phyloP scores from a whole-genome alignment of 768 basidiomycete genomes.

The Mycena galericulata region DNA sequence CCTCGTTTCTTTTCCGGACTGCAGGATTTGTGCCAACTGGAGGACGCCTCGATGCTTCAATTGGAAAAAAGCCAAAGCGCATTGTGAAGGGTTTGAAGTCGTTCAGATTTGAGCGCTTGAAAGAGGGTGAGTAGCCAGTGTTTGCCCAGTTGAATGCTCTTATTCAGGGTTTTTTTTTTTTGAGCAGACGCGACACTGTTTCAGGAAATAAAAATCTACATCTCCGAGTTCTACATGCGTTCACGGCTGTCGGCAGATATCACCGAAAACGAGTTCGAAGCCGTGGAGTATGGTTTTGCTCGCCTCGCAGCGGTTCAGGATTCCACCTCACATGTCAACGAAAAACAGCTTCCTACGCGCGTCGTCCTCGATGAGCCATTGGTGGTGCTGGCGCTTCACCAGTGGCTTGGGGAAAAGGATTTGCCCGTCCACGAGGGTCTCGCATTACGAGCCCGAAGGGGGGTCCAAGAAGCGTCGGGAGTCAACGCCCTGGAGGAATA shows the following conservation, averaged over 20 bases:
- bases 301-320: neutral
- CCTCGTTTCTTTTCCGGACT: neutral
- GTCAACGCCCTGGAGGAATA: neutral
- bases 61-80: neutral
- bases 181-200: neutral
- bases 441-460: neutral
- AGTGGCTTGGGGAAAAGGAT: neutral
- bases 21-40: neutral
- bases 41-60: neutral
- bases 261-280: neutral
- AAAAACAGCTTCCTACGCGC: neutral
- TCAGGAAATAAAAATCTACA: neutral
- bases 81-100: neutral
- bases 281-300: conserved; percentile 1
- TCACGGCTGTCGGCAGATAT: neutral
- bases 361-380: conserved; percentile 6
- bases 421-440: neutral
- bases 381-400: neutral
- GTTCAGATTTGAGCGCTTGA: neutral
- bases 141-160: too few species aligned
- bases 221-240: neutral
- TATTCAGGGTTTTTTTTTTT: neutral
- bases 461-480: neutral
- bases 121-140: neutral
- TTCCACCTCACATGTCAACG: neutral